Conservation (phyloP, 352 stramenopile species). For the Peronosclerospora sorghi region DNA sequence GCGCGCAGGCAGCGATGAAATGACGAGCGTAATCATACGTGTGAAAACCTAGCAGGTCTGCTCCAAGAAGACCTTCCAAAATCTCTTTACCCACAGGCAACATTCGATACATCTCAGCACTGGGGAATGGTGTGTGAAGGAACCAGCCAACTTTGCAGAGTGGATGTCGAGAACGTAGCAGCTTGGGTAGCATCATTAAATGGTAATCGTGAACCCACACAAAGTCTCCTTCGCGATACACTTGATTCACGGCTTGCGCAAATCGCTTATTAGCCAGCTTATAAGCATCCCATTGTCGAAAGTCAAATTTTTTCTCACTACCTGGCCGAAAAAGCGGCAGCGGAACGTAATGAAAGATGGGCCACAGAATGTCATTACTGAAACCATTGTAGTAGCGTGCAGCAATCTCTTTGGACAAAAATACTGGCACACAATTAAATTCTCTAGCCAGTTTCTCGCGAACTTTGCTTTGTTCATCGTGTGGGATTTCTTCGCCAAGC, state of each 20-base stretch:
- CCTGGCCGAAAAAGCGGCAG: conserved; percentile 80
- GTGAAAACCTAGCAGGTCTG: conserved; percentile 78
- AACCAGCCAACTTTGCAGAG: conserved; percentile 80
- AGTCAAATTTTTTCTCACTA: conserved; percentile 88
- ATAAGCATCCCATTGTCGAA: conserved; percentile 80
- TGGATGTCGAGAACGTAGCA: conserved; percentile 63
- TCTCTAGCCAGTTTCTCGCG: conserved; percentile 73
- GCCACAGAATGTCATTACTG: conserved; percentile 87
- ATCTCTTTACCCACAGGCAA: conserved; percentile 71
- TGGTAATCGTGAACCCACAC: conserved; percentile 88
- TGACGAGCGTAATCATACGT: conserved; percentile 83
- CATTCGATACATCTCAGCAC: conserved; percentile 77
- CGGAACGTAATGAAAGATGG: conserved; percentile 87
- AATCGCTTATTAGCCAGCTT: conserved; percentile 79
- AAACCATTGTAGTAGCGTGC: conserved; percentile 88
- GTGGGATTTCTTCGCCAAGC: conserved; percentile 79
- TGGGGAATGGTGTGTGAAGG: conserved; percentile 82
- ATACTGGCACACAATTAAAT: conserved; percentile 85
- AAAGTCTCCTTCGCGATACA: conserved; percentile 73
- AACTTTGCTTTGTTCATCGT: conserved; percentile 75
- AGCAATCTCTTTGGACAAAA: conserved; percentile 83
- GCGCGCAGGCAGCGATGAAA: conserved; percentile 68
- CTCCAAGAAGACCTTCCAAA: conserved; percentile 65
- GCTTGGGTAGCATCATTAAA: conserved; percentile 74
- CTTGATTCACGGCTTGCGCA: conserved; percentile 63